phyloP scores from a whole-genome alignment of 192 early-diverging fungal species.

The Globomyces pollinis-pini region DNA sequence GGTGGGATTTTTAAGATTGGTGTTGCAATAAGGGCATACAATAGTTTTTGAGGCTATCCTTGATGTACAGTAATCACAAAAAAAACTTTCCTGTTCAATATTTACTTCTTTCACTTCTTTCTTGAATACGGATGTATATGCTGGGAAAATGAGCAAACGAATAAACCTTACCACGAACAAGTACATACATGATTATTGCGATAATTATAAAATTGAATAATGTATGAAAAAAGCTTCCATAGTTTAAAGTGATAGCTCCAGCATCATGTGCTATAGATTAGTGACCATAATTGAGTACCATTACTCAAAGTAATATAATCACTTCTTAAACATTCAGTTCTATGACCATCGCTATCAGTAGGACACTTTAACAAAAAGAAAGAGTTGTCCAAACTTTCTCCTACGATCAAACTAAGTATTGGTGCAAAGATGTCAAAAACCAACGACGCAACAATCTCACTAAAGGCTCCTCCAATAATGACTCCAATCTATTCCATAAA shows the following conservation, averaged over 20 bases:
- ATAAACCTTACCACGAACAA: no score
- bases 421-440: constrained; percentile 53
- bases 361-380: constrained; percentile 22
- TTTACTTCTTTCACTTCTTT: no score
- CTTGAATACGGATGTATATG: no score
- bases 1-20: no score
- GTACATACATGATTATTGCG: constrained; percentile 45
- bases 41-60: no score
- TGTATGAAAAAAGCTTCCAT: constrained; percentile 45
- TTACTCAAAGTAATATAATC: constrained; percentile 1
- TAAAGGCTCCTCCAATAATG: constrained; percentile 51
- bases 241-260: constrained; percentile 44
- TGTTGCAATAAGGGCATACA: no score
- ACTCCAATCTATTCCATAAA: no score
- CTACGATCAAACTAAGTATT: constrained; percentile 48
- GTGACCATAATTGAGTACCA: neutral
- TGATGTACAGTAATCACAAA: no score
- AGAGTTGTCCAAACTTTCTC: constrained; percentile 30
- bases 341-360: neutral
- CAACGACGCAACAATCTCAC: constrained; percentile 32
- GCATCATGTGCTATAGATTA: constrained; percentile 9
- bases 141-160: no score
- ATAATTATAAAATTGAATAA: constrained; percentile 60
- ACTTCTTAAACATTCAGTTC: neutral
- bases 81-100: no score